Evolutionary conservation across 1,139 yeast genomes (phyloP).

Genomic region (Geotrichum aggregatum): DNA sequence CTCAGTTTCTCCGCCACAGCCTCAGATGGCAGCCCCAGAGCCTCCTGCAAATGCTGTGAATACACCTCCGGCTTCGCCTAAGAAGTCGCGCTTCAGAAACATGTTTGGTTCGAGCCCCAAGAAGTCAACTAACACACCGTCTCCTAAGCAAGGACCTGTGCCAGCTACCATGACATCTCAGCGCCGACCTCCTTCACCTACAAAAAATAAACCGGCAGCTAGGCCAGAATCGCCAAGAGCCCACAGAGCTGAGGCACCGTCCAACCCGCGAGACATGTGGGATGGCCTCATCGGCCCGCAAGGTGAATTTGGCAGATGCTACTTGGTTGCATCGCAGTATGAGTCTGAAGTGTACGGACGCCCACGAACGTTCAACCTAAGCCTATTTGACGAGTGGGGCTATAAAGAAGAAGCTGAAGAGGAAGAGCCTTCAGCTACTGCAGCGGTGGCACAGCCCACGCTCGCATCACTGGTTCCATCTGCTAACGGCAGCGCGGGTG

Average conservation of each 20-base stretch:
- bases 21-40: conserved; percentile 4
- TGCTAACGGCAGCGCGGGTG: conserved; percentile 17
- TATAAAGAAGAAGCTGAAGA: conserved; percentile 22
- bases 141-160: background rate
- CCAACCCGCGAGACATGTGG: conserved; percentile 33
- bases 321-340: conserved; percentile 60
- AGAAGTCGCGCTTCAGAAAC: conserved; percentile 19
- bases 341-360: conserved; percentile 56
- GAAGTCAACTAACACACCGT: conserved; percentile 19
- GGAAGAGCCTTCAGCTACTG: background rate
- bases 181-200: background rate
- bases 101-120: conserved; percentile 25
- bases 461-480: conserved; percentile 14
- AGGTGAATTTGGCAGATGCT: conserved; percentile 84
- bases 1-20: background rate
- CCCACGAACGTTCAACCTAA: conserved; percentile 51
- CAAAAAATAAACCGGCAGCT: too few relatives aligned
- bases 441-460: conserved; percentile 2
- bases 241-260: background rate
- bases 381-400: conserved; percentile 80
- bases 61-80: conserved; percentile 14
- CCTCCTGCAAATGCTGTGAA: background rate
- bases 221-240: too few relatives aligned
- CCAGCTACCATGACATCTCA: conserved; percentile 8
- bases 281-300: conserved; percentile 59